Evolutionary conservation across 2,329 filamentous ascomycete species (phyloP).

Genomic region (Sarocladium brachiariae): DNA sequence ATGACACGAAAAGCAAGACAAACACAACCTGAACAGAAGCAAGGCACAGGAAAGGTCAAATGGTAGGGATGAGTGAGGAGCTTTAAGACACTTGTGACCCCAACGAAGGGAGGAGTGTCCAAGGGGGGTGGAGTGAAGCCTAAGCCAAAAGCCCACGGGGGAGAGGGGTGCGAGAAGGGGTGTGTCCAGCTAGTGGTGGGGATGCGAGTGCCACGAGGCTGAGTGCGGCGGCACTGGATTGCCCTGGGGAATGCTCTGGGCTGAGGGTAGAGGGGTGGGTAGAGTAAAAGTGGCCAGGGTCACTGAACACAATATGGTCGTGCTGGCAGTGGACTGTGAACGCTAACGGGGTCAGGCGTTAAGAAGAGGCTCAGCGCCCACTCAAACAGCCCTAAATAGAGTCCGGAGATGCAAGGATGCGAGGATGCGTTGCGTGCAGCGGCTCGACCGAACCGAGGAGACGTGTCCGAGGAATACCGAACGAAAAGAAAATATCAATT

Average conservation of each 20-base stretch:
- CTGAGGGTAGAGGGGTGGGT: neutral
- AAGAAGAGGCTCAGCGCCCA: slow-evolving; percentile 5
- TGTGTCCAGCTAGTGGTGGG: neutral
- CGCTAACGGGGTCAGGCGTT: neutral
- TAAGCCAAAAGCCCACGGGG: neutral
- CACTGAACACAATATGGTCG: neutral
- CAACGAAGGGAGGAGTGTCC: neutral
- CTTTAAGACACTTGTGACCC: slow-evolving; percentile 8
- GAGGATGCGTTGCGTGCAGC: neutral
- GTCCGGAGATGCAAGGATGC: slow-evolving; percentile 1
- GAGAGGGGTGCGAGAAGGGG: neutral
- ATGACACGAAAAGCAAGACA: slow-evolving; percentile 8
- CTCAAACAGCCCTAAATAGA: slow-evolving; percentile 5
- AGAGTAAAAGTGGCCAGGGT: neutral
- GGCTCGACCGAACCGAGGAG: slow-evolving; percentile 4
- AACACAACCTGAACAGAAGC: neutral
- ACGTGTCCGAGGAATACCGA: neutral
- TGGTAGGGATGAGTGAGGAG: slow-evolving; percentile 7
- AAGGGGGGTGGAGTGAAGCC: too few relatives aligned
- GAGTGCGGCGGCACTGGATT: slow-evolving; percentile 7
- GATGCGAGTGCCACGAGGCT: slow-evolving; percentile 10
- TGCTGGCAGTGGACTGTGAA: slow-evolving; percentile 1
- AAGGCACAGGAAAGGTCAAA: neutral
- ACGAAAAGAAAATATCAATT: neutral
- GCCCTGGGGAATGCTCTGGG: slow-evolving; percentile 7